Evolutionary conservation across 169 alveolate species (phyloP).

Genomic region (Babesia bovis): DNA sequence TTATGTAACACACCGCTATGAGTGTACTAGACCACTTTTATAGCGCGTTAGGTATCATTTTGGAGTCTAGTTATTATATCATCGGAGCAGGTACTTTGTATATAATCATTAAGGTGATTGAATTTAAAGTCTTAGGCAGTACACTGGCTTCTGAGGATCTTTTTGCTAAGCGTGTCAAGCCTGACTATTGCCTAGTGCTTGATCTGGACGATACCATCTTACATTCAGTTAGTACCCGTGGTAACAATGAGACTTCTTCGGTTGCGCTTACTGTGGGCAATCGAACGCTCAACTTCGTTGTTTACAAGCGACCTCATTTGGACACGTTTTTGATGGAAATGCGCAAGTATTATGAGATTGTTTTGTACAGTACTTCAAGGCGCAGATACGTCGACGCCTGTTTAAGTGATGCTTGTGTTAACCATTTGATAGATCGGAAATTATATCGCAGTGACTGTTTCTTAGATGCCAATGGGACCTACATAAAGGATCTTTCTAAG

Average conservation of each 20-base stretch:
- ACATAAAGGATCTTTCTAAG: slow-evolving; percentile 55
- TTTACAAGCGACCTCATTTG: slow-evolving; percentile 69
- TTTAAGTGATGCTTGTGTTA: slow-evolving; percentile 53
- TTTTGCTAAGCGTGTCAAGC: slow-evolving; percentile 11
- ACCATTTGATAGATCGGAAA: slow-evolving; percentile 68
- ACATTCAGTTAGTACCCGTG: slow-evolving; percentile 13
- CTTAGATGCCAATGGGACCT: slow-evolving; percentile 40
- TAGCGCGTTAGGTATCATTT: not conserved
- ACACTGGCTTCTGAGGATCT: not conserved
- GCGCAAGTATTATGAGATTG: slow-evolving; percentile 66
- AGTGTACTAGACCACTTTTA: slow-evolving; percentile 11
- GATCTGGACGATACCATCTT: slow-evolving; percentile 54
- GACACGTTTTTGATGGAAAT: slow-evolving; percentile 65
- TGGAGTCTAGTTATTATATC: slow-evolving; percentile 23
- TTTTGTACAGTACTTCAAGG: slow-evolving; percentile 58
- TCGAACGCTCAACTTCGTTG: slow-evolving; percentile 45
- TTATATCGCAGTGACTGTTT: slow-evolving; percentile 69
- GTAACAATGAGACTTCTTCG: slow-evolving; percentile 12
- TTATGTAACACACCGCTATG: too few relatives aligned
- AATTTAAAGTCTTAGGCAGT: not conserved
- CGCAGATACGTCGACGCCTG: slow-evolving; percentile 68
- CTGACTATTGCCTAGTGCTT: slow-evolving; percentile 29
- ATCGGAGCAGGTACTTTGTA: not conserved
- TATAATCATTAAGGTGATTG: not conserved
- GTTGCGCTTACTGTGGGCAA: slow-evolving; percentile 39